Percentiles rank a stretch among this genome's conserved stretches.
Evolutionary conservation across 192 early-diverging fungal species (phyloP).

Genomic region (Pilobolus umbonatus): DNA sequence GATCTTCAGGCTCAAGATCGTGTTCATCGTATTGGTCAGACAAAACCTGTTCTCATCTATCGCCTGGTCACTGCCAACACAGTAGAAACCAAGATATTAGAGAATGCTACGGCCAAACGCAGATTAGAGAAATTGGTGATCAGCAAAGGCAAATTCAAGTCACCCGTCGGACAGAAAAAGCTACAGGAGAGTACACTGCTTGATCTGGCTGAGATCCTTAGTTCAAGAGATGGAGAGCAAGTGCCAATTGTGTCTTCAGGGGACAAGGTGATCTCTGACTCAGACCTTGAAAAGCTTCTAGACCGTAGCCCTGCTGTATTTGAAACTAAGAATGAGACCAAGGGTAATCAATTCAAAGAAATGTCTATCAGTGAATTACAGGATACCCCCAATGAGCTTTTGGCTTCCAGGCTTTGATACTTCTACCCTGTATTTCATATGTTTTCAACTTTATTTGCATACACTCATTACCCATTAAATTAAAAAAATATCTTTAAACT

Average conservation of each 20-base stretch:
- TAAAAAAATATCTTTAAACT: no score
- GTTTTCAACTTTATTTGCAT: no score
- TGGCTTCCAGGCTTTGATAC: slow-evolving; percentile 30
- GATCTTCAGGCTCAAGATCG: slow-evolving; percentile 97
- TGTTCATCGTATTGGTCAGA: slow-evolving; percentile 95
- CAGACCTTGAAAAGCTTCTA: slow-evolving; percentile 50
- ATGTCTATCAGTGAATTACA: slow-evolving; percentile 38
- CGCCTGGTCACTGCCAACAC: slow-evolving; percentile 80
- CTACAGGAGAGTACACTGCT: slow-evolving; percentile 45
- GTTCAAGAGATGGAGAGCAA: slow-evolving; percentile 65
- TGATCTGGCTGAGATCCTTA: slow-evolving; percentile 72
- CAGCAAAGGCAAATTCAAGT: slow-evolving; percentile 77
- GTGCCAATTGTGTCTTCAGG: slow-evolving; percentile 53
- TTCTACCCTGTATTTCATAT: no score
- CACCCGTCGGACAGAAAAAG: slow-evolving; percentile 27
- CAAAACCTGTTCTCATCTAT: slow-evolving; percentile 86
- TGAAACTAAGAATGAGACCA: slow-evolving; percentile 21
- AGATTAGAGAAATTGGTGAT: slow-evolving; percentile 94
- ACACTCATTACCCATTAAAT: no score
- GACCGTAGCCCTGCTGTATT: slow-evolving; percentile 50
- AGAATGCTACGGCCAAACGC: slow-evolving; percentile 77
- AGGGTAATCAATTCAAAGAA: slow-evolving; percentile 38
- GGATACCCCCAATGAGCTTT: slow-evolving; percentile 47
- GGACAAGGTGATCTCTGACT: slow-evolving; percentile 53
- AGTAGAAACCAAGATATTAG: slow-evolving; percentile 80